Evolutionary conservation across 2,329 filamentous ascomycete species (phyloP).

Genomic region (Colletotrichum theobromicola): DNA sequence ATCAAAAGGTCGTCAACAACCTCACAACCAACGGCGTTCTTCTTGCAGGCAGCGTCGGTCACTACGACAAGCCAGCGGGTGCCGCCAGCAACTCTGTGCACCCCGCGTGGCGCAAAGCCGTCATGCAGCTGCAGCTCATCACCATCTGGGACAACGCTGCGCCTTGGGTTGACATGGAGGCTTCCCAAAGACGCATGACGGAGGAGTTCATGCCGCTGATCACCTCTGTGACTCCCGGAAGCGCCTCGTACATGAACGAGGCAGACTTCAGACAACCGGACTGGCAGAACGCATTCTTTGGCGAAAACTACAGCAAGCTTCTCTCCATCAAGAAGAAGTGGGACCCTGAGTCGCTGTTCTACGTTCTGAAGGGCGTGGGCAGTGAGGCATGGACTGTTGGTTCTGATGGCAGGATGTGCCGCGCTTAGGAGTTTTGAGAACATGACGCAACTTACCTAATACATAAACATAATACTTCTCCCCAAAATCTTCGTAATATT

Average conservation of each 20-base stretch:
- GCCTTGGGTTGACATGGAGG: slow-evolving; percentile 28
- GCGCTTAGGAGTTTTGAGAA: not conserved
- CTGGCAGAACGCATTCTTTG: slow-evolving; percentile 51
- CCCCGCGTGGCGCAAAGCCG: slow-evolving; percentile 39
- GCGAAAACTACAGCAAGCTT: slow-evolving; percentile 48
- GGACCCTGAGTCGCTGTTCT: slow-evolving; percentile 51
- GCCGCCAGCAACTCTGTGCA: slow-evolving; percentile 40
- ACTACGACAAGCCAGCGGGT: slow-evolving; percentile 30
- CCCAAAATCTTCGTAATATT: fast-evolving
- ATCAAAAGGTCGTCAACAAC: slow-evolving; percentile 32
- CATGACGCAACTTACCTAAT: not conserved
- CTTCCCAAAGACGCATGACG: slow-evolving; percentile 33
- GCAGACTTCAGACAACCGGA: slow-evolving; percentile 49
- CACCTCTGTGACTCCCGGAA: slow-evolving; percentile 42
- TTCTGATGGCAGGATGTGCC: slow-evolving; percentile 47
- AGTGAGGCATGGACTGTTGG: slow-evolving; percentile 52
- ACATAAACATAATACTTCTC: not conserved
- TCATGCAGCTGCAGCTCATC: slow-evolving; percentile 35
- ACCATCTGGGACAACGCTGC: slow-evolving; percentile 29
- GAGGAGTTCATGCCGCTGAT: slow-evolving; percentile 32
- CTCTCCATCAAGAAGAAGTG: slow-evolving; percentile 55
- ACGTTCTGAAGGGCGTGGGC: slow-evolving; percentile 52
- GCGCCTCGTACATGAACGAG: slow-evolving; percentile 57
- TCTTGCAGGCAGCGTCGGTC: slow-evolving; percentile 33
- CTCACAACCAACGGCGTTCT: slow-evolving; percentile 35